These are phyloP conservation scores for Russula dissimulans DNA, from an alignment of 768 basidiomycete species.

Conservation along the genomic window DNA sequence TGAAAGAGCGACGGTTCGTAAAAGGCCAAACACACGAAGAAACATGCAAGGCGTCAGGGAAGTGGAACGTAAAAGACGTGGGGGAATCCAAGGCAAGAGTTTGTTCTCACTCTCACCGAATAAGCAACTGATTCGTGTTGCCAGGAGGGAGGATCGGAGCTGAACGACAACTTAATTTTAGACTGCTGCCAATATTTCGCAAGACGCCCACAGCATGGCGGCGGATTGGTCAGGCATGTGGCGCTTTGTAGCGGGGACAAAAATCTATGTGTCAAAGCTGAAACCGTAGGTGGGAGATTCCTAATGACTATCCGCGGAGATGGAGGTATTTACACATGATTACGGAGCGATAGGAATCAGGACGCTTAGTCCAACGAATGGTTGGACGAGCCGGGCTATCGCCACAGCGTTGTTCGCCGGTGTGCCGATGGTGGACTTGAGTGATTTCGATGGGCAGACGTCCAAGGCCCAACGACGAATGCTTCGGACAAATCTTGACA, in stretches of 20 bases:
- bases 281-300: constrained; percentile 25
- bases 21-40: constrained; percentile 56
- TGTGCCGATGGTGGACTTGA: constrained; percentile 25
- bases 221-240: constrained; percentile 30
- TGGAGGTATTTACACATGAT: background rate
- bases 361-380: constrained; percentile 14
- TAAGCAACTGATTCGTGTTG: background rate
- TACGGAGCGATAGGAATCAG: background rate
- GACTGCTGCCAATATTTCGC: constrained; percentile 66
- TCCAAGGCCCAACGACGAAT: constrained; percentile 21
- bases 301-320: background rate
- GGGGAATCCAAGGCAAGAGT: constrained; percentile 33
- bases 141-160: constrained; percentile 28
- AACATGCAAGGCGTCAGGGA: constrained; percentile 50
- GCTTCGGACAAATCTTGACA: constrained; percentile 8
- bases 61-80: constrained; percentile 45
- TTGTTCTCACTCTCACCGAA: background rate
- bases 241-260: constrained; percentile 61
- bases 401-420: constrained; percentile 37
- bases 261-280: constrained; percentile 48
- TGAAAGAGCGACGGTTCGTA: constrained; percentile 45
- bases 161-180: constrained; percentile 62
- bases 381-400: constrained; percentile 43
- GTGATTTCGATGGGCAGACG: constrained; percentile 30
- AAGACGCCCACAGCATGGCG: constrained; percentile 26